Conservation (phyloP, 1,284 basidiomycete species). For the Ustilago crameri region DNA sequence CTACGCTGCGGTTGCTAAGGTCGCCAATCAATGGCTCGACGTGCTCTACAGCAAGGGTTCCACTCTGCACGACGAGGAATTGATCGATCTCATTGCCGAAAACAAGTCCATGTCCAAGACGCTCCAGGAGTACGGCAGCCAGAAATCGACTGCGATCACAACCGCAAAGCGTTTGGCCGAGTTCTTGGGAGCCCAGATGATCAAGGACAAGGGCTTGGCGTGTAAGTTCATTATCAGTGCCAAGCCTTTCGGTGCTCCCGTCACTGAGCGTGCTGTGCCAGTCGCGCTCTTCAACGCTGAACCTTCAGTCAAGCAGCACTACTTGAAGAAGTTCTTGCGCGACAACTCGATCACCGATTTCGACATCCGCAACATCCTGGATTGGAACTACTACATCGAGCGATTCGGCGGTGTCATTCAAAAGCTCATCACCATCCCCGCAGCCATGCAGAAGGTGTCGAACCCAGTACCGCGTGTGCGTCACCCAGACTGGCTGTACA, state of each 20-base stretch:
- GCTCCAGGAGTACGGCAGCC: conserved; percentile 91
- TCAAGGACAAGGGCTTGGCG: conserved; percentile 97
- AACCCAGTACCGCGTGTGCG: conserved; percentile 96
- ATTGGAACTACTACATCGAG: conserved; percentile 99
- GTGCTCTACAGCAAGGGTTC: conserved; percentile 88
- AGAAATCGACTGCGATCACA: conserved; percentile 98
- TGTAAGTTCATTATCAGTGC: conserved; percentile 99
- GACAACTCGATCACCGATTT: conserved; percentile 89
- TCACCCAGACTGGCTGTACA: conserved; percentile 97
- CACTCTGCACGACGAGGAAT: conserved; percentile 86
- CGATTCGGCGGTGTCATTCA: conserved; percentile 97
- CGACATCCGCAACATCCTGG: conserved; percentile 91
- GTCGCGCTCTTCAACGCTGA: conserved; percentile 99
- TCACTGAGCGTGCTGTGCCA: conserved; percentile 95
- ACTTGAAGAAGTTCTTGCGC: conserved; percentile 95
- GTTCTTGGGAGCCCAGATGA: conserved; percentile 98
- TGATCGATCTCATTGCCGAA: conserved; percentile 97
- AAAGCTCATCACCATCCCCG: conserved; percentile 98
- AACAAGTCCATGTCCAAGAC: conserved; percentile 99
- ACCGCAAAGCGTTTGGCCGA: conserved; percentile 95
- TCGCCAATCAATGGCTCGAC: conserved; percentile 98
- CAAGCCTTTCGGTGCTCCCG: conserved; percentile 90
- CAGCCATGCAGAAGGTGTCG: conserved; percentile 94
- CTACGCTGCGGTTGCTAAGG: conserved; percentile 90
- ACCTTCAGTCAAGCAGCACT: conserved; percentile 85